A percentile compares a stretch with the other conserved stretches of the same genome.
phyloP scores from a whole-genome alignment of 495 filamentous ascomycete genomes.

The Aspergillus taichungensis region DNA sequence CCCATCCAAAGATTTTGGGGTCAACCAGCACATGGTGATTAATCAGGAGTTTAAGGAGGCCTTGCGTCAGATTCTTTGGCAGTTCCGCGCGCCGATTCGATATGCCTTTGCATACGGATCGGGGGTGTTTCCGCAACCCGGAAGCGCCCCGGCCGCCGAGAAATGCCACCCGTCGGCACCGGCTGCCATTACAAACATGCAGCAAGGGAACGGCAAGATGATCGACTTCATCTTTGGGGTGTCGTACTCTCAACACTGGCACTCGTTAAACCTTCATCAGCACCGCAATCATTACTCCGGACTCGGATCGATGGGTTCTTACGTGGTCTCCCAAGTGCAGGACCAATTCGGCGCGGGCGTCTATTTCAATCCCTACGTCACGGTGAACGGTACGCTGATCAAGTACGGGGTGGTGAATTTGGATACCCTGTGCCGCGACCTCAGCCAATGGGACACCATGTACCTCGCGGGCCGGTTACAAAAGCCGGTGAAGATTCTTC shows the following conservation, averaged over 20 bases:
- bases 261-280: conserved; percentile 78
- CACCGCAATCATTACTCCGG: conserved; percentile 90
- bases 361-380: conserved; percentile 95
- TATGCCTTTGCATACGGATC: conserved; percentile 98
- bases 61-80: conserved; percentile 79
- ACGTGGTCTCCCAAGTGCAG: conserved; percentile 71
- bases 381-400: conserved; percentile 90
- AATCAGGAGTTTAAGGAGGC: conserved; percentile 91
- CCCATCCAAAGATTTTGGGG: conserved; percentile 79
- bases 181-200: conserved; percentile 65
- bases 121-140: conserved; percentile 83
- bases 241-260: conserved; percentile 93
- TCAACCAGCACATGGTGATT: conserved; percentile 91
- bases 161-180: conserved; percentile 68
- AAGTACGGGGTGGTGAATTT: conserved; percentile 97
- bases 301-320: conserved; percentile 77
- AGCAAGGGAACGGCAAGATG: conserved; percentile 85
- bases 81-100: conserved; percentile 84
- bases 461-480: conserved; percentile 92
- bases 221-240: conserved; percentile 98
- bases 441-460: conserved; percentile 82
- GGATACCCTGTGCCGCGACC: conserved; percentile 74
- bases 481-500: conserved; percentile 95
- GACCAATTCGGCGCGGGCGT: conserved; percentile 86
- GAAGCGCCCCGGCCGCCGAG: conserved; percentile 33